phyloP scores from a whole-genome alignment of 1,284 basidiomycete genomes.

The Leccinum subrobustum region DNA sequence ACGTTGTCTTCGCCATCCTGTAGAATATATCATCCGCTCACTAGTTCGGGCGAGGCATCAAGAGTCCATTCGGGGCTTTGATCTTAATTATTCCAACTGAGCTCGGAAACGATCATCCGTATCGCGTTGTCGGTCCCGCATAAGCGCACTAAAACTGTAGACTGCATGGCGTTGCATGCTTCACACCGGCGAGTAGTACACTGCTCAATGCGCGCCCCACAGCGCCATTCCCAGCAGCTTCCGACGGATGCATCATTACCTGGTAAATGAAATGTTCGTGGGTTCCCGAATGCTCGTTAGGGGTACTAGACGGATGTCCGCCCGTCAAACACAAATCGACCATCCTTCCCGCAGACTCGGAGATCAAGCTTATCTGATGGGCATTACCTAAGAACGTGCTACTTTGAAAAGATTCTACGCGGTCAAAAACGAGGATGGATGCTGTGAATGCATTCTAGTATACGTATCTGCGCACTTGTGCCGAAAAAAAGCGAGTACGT shows the following conservation, averaged over 20 bases:
- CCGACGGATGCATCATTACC: background rate
- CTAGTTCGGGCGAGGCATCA: background rate
- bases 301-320: background rate
- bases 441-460: constrained; percentile 2
- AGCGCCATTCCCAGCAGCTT: constrained; percentile 3
- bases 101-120: constrained; percentile 1
- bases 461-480: constrained; percentile 5
- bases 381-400: background rate
- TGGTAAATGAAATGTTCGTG: constrained; percentile 6
- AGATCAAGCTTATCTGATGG: background rate
- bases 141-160: background rate
- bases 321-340: background rate
- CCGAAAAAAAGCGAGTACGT: constrained; percentile 4
- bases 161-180: too few relatives aligned
- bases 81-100: background rate
- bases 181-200: background rate
- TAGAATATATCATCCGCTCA: background rate
- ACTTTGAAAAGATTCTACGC: background rate
- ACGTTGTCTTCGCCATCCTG: background rate
- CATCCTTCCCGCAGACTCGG: background rate
- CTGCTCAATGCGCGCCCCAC: constrained; percentile 11
- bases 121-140: constrained; percentile 7
- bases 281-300: constrained; percentile 7
- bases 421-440: background rate
- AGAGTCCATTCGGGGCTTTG: background rate